Base-by-base conservation (phyloP, 1,139 yeast species). In the Pneumocystis sp. region DNA sequence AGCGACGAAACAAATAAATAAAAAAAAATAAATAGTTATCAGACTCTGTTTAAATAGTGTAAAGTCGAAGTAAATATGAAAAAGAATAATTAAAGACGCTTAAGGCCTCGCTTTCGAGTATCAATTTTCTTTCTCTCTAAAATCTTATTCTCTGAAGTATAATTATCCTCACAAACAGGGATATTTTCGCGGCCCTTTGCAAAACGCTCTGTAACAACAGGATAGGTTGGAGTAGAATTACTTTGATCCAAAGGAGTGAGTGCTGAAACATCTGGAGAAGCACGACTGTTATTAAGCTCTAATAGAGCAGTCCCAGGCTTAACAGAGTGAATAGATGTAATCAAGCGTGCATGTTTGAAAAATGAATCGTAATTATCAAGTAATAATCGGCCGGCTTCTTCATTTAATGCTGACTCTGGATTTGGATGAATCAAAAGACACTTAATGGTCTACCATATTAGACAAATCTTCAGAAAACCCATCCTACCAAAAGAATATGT, bases 381-480 rank as follows among this genome's bases (percentile, higher is more conserved):
- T 59, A 74, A 68, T 37, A 73, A 66, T 62, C 72, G 73, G 3
- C 76, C 76, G 0, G 77, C 77, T 61, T 74, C 76, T 63, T 74
- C 76, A 64, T 74, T 74, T 62, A 74, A 67, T 6, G 76, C 73
- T 2, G 75, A 73, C 63, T 74, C 77, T 1, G 76, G 76, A 64
- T 74, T 74, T 10, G 77, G 77, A 67, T 74, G 74, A 61, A 74
- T 74, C 60, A 74, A 67, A 37, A 74, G 67, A 64, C 76, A 74
- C 17, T 76, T 70, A 31, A 74, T 72, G 6, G 74, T 73, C 73
- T 71, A 59, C 44, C 17, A 8, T 8, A 21, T 21, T 25, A 50
- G 34, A 40, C n/a, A 44, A 6, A 42, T 50, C 29, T 12, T 44
- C 21, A 34, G 7, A 35, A 62, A 59, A 2, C n/a, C 15, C n/a